Percentiles rank a stretch among this genome's conserved stretches.
Evolutionary conservation across 2,329 filamentous ascomycete genomes (phyloP).

Genomic region (Aspergillus jensenii): DNA sequence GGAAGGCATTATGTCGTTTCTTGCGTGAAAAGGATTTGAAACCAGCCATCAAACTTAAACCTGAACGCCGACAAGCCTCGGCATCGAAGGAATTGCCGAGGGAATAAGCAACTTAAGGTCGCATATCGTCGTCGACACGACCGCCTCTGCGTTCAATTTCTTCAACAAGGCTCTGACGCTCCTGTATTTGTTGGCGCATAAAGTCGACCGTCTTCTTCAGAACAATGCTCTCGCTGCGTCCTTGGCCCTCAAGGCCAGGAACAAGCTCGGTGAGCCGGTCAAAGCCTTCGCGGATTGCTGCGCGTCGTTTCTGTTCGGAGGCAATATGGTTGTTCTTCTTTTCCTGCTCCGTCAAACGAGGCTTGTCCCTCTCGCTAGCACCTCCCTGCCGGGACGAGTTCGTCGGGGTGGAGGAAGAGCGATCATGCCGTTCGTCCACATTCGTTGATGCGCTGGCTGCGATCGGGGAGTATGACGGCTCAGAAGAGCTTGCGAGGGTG

Average conservation of each 20-base stretch:
- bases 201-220: constrained; percentile 69
- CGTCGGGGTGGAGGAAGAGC: constrained; percentile 35
- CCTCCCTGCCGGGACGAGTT: constrained; percentile 28
- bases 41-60: constrained; percentile 4
- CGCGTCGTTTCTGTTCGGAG: constrained; percentile 64
- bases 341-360: constrained; percentile 66
- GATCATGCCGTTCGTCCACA: constrained; percentile 30
- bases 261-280: constrained; percentile 78
- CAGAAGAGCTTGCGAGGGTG: constrained; percentile 25
- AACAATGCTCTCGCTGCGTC: constrained; percentile 82
- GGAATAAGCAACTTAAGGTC: constrained; percentile 11
- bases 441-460: constrained; percentile 24
- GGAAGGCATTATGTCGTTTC: neutral
- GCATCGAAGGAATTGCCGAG: neutral
- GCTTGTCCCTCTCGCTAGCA: constrained; percentile 51
- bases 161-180: constrained; percentile 58
- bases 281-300: constrained; percentile 79
- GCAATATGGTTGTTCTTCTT: constrained; percentile 75
- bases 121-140: constrained; percentile 47
- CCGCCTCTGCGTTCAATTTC: constrained; percentile 61
- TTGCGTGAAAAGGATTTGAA: constrained; percentile 2
- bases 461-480: constrained; percentile 24
- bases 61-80: constrained; percentile 5
- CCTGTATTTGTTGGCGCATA: constrained; percentile 60
- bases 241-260: constrained; percentile 78